Evolutionary conservation across 805 yeast species (phyloP).

Genomic region (Nakazawaea wyomingensis): DNA sequence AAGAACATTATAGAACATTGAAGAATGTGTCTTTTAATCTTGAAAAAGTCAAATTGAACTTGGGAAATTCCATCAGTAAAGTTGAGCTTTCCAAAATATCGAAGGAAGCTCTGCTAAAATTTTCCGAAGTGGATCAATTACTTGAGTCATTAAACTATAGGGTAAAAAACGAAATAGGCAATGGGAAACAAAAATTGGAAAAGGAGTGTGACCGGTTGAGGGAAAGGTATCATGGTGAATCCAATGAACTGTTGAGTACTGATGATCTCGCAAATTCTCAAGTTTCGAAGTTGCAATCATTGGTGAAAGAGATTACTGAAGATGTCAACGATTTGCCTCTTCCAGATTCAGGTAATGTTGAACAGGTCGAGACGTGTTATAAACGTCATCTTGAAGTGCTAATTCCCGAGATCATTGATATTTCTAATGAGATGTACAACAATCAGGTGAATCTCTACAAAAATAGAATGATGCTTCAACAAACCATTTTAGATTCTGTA

Average conservation of each 20-base stretch:
- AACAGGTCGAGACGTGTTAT: neutral
- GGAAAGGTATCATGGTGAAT: slow-evolving; percentile 20
- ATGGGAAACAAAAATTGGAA: slow-evolving; percentile 32
- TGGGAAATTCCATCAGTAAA: slow-evolving; percentile 30
- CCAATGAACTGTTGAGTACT: slow-evolving; percentile 3
- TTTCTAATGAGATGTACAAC: slow-evolving; percentile 30
- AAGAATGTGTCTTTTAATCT: slow-evolving; percentile 22
- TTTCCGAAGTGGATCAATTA: slow-evolving; percentile 16
- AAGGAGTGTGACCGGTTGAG: slow-evolving; percentile 36
- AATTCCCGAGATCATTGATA: slow-evolving; percentile 26
- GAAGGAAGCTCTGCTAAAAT: slow-evolving; percentile 20
- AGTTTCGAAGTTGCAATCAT: slow-evolving; percentile 16
- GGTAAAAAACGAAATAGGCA: slow-evolving; percentile 32
- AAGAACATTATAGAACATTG: slow-evolving; percentile 24
- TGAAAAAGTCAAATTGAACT: slow-evolving; percentile 16
- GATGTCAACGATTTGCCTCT: slow-evolving; percentile 22
- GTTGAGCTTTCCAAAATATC: slow-evolving; percentile 28
- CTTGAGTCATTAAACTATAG: slow-evolving; percentile 26
- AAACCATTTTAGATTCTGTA: slow-evolving; percentile 26
- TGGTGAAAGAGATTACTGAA: slow-evolving; percentile 19
- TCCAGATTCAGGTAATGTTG: slow-evolving; percentile 16
- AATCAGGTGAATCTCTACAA: slow-evolving; percentile 33
- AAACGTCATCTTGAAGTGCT: slow-evolving; percentile 14
- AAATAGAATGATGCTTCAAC: slow-evolving; percentile 25
- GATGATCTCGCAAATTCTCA: slow-evolving; percentile 3